phyloP scores from a whole-genome alignment of 2,329 filamentous ascomycete genomes.

The Talaromyces sp. region DNA sequence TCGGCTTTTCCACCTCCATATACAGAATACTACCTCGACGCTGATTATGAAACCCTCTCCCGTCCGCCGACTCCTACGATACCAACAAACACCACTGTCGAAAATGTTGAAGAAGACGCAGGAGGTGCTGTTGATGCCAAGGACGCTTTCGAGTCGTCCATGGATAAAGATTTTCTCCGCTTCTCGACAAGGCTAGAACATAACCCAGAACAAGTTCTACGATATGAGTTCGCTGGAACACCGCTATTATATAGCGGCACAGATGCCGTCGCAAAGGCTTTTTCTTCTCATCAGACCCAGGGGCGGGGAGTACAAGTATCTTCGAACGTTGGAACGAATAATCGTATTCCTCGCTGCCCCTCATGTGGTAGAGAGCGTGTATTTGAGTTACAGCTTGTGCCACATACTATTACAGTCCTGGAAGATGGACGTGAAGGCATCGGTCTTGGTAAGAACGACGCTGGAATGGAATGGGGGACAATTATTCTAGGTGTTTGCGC shows the following conservation, averaged over 20 bases:
- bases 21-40: slow-evolving; percentile 77
- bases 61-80: slow-evolving; percentile 50
- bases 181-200: slow-evolving; percentile 76
- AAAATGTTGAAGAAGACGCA: slow-evolving; percentile 39
- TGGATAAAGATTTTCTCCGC: slow-evolving; percentile 75
- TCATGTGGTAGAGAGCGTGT: slow-evolving; percentile 73
- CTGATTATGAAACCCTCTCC: slow-evolving; percentile 85
- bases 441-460: slow-evolving; percentile 61
- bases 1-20: slow-evolving; percentile 68
- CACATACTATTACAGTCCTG: slow-evolving; percentile 83
- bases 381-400: slow-evolving; percentile 91
- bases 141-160: slow-evolving; percentile 71
- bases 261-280: slow-evolving; percentile 68
- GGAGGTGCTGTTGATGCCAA: slow-evolving; percentile 50
- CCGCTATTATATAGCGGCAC: slow-evolving; percentile 78
- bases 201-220: slow-evolving; percentile 78
- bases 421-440: slow-evolving; percentile 66
- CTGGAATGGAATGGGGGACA: slow-evolving; percentile 97
- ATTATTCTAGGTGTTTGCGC: slow-evolving; percentile 83
- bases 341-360: slow-evolving; percentile 68
- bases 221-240: slow-evolving; percentile 72
- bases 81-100: slow-evolving; percentile 48
- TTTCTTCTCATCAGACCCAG: slow-evolving; percentile 39
- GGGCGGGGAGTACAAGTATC: slow-evolving; percentile 8
- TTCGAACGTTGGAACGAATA: slow-evolving; percentile 21